Base-by-base conservation (phyloP, 495 filamentous ascomycete species). In the Neurospora sp. region DNA sequence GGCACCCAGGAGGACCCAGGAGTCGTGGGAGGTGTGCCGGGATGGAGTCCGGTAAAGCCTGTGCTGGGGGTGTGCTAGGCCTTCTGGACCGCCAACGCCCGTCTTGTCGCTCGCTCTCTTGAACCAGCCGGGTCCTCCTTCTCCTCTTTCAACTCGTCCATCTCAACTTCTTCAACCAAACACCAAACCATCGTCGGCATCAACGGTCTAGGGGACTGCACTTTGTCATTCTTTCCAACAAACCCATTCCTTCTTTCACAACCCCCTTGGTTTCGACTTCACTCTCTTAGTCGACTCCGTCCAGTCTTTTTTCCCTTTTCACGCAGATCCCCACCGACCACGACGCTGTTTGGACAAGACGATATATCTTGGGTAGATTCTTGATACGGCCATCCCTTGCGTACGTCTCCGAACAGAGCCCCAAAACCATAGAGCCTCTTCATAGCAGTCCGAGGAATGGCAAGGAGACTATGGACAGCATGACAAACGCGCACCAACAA, bases 221-320 rank as follows among this genome's bases (percentile, higher is more conserved):
- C 48, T 70, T 59, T 68, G 71, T 77, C 76, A 70, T 71, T 77
- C 76, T 71, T 78, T 81, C 75, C 68, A 39, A 65, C 73, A 68
- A 59, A 70, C 69, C 78, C 79, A 73, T 79, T 76, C 78, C 35
- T 81, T 79, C 74, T 73, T 44, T 76, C 70, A 79, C 76, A 72
- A 75, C 48, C 45, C 72, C 61, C 72, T 74, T 75, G 77, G 82
- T 78, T 72, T 87, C 90, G 87, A 90, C 92, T 94, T 94, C 92
- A 93, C 88, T 94, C 92, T 87, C 93, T 94, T 74, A 85, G 83
- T 85, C 82, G 85, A 82, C 80, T 76, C 84, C 80, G 83, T 86
- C 84, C 86, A 73, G 75, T 87, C 85, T 65, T 86, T 86, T 79
- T 74, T 74, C 71, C 68, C 74, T 72, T 75, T 78, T 79, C 73